A percentile compares a stretch with the other conserved stretches of the same genome.
These are phyloP conservation scores for Verticillium albo-atrum DNA, from an alignment of 2,329 filamentous ascomycete species.

Conservation along the genomic window DNA sequence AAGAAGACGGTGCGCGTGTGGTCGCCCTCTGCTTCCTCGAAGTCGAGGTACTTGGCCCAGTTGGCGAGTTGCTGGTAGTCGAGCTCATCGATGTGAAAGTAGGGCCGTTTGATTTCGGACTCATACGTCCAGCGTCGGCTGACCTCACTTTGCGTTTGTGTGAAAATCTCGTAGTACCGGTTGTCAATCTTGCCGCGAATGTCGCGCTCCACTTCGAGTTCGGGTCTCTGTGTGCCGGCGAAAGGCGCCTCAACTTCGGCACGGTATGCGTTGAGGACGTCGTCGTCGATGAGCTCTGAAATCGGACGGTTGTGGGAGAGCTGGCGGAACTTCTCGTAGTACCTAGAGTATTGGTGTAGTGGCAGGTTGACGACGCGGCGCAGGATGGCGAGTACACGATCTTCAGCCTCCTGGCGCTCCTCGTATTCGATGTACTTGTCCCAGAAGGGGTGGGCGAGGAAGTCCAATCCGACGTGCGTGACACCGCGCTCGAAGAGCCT, in stretches of 20 bases:
- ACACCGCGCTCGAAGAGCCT: slow-evolving; percentile 93
- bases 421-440: slow-evolving; percentile 98
- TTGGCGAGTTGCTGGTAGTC: slow-evolving; percentile 80
- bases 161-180: slow-evolving; percentile 77
- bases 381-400: slow-evolving; percentile 81
- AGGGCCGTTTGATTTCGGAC: slow-evolving; percentile 89
- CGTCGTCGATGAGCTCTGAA: slow-evolving; percentile 64
- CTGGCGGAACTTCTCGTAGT: slow-evolving; percentile 85
- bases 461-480: slow-evolving; percentile 82
- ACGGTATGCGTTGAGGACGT: slow-evolving; percentile 64
- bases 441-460: slow-evolving; percentile 94
- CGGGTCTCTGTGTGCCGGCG: slow-evolving; percentile 52
- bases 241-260: slow-evolving; percentile 63
- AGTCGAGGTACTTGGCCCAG: slow-evolving; percentile 96
- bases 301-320: slow-evolving; percentile 71
- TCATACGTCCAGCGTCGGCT: slow-evolving; percentile 94
- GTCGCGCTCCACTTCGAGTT: slow-evolving; percentile 79
- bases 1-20: slow-evolving; percentile 72
- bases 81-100: slow-evolving; percentile 93
- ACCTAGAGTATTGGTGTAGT: slow-evolving; percentile 92
- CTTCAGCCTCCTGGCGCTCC: slow-evolving; percentile 78
- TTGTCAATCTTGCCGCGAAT: slow-evolving; percentile 75
- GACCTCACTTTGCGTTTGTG: slow-evolving; percentile 78
- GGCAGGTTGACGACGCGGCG: slow-evolving; percentile 81
- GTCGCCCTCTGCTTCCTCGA: slow-evolving; percentile 82